Conservation (phyloP, 176 grass and related monocot genomes). For the Microstegium vimineum region DNA sequence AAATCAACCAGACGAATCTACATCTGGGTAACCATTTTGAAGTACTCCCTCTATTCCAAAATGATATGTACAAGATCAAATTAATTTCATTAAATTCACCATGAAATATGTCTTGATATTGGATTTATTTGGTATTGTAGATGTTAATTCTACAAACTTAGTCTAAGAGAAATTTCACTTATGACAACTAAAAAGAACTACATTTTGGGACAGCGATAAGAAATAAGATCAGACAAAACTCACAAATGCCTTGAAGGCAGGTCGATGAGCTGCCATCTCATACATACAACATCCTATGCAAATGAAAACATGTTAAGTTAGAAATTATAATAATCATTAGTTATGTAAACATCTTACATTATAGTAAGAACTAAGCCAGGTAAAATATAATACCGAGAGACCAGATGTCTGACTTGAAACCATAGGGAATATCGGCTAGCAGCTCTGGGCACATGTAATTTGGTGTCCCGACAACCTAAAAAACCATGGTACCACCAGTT, state of each 20-base stretch:
- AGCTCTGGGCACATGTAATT: conserved; percentile 99
- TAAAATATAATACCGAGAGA: conserved; percentile 67
- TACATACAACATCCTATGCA: conserved; percentile 90
- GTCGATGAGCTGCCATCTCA: conserved; percentile 98
- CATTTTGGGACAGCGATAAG: not conserved
- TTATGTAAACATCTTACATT: conserved; percentile 11
- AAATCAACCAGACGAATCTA: conserved; percentile 17
- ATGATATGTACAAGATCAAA: not conserved
- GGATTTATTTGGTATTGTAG: not conserved
- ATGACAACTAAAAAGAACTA: not conserved
- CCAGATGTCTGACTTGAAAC: conserved; percentile 99
- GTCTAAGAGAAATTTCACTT: not conserved
- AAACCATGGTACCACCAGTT: not conserved
- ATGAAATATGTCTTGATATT: not conserved
- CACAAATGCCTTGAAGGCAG: conserved; percentile 98
- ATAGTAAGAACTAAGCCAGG: conserved; percentile 43
- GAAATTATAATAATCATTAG: not conserved
- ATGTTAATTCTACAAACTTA: not conserved
- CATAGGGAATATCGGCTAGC: conserved; percentile 96
- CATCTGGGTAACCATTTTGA: not conserved
- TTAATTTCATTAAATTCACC: not conserved
- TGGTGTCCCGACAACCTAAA: conserved; percentile 96
- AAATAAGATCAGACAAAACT: conserved; percentile 34
- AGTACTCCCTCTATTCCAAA: not conserved
- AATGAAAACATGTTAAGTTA: conserved; percentile 14